Percentiles rank a stretch among this genome's conserved stretches.
Conservation (phyloP, 768 basidiomycete species). For the Russula ochroleuca region DNA sequence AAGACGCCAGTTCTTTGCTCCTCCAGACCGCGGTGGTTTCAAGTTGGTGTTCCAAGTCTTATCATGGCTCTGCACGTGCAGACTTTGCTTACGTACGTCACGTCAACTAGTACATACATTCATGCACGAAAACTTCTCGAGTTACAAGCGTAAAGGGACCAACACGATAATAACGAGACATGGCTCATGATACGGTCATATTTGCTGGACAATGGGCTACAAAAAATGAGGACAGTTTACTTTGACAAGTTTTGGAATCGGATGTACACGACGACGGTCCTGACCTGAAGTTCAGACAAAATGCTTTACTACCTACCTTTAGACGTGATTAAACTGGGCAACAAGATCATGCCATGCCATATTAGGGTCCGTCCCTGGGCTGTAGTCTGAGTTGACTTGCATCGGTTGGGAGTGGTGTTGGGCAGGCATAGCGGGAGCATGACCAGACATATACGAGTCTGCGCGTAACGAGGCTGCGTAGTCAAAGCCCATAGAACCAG, state of each 20-base stretch:
- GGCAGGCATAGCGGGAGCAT: slow-evolving; percentile 13
- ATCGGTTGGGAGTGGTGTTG: slow-evolving; percentile 12
- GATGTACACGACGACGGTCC: slow-evolving; percentile 8
- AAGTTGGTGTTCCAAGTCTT: not conserved
- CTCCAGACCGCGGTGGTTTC: not conserved
- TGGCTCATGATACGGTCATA: slow-evolving; percentile 10
- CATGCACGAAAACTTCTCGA: not conserved
- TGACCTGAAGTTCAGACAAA: not conserved
- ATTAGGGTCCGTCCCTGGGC: slow-evolving; percentile 23
- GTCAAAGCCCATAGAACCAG: slow-evolving; percentile 27
- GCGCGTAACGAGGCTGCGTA: slow-evolving; percentile 27
- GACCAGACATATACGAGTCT: slow-evolving; percentile 21
- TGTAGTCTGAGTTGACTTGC: slow-evolving; percentile 24
- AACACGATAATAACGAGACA: not conserved
- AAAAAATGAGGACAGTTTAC: slow-evolving; percentile 17
- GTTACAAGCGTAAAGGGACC: not conserved
- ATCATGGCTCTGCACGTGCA: slow-evolving; percentile 3
- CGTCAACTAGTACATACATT: not conserved
- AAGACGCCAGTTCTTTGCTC: not conserved
- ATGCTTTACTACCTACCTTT: slow-evolving; percentile 9
- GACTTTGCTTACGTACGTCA: slow-evolving; percentile 10
- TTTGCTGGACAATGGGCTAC: slow-evolving; percentile 19
- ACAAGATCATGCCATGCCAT: slow-evolving; percentile 29
- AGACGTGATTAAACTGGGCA: slow-evolving; percentile 29
- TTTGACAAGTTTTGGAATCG: slow-evolving; percentile 5